Evolutionary conservation across 2,329 filamentous ascomycete genomes (phyloP).

Genomic region (Trematosphaeria pertusa): DNA sequence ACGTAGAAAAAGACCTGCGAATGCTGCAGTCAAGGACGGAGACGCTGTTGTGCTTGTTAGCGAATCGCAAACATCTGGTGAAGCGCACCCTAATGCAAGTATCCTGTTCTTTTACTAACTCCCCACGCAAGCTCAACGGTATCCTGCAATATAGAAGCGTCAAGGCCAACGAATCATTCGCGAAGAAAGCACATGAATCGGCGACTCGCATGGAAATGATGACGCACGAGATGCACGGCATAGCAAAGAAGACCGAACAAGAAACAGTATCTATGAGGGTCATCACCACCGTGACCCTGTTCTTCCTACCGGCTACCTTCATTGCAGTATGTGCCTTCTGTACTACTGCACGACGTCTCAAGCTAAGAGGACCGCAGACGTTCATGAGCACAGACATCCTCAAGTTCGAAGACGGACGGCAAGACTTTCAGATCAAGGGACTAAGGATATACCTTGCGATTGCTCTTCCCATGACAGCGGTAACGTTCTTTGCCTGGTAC

Average conservation of each 20-base stretch:
- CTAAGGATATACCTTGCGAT: slow-evolving; percentile 43
- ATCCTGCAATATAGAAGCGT: slow-evolving; percentile 46
- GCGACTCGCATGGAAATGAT: slow-evolving; percentile 40
- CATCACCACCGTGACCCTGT: slow-evolving; percentile 52
- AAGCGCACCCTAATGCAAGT: slow-evolving; percentile 3
- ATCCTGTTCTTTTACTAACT: no score
- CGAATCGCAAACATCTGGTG: slow-evolving; percentile 29
- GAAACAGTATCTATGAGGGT: slow-evolving; percentile 53
- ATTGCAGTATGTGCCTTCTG: slow-evolving; percentile 47
- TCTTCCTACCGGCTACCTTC: slow-evolving; percentile 54
- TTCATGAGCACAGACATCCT: slow-evolving; percentile 53
- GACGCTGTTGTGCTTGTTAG: slow-evolving; percentile 20
- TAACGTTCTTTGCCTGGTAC: slow-evolving; percentile 46
- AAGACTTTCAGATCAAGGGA: slow-evolving; percentile 19
- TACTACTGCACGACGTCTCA: background rate
- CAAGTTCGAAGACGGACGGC: slow-evolving; percentile 22
- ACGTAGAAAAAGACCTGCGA: slow-evolving; percentile 19
- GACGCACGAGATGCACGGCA: slow-evolving; percentile 31
- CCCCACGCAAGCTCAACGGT: slow-evolving; percentile 30
- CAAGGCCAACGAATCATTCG: slow-evolving; percentile 35
- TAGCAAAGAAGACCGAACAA: slow-evolving; percentile 47
- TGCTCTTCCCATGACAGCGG: slow-evolving; percentile 43
- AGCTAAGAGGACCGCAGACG: slow-evolving; percentile 35
- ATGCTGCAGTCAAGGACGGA: slow-evolving; percentile 22
- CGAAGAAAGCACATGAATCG: slow-evolving; percentile 23